phyloP scores from a whole-genome alignment of 768 basidiomycete genomes.

The Hydnomerulius pinastri region DNA sequence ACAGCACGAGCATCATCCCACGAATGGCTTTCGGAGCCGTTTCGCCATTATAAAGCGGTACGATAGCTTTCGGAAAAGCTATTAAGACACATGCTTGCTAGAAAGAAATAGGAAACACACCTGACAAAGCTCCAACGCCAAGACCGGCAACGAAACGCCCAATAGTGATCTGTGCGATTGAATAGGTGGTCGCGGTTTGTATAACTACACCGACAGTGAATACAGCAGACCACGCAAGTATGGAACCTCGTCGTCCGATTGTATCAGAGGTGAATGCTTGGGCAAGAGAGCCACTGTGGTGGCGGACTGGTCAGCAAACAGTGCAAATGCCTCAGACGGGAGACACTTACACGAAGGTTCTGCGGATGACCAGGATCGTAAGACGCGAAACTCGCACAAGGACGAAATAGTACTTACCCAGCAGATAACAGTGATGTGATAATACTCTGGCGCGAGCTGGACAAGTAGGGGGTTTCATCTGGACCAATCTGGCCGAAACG shows the following conservation, averaged over 20 bases:
- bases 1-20: conserved; percentile 71
- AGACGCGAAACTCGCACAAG: no score
- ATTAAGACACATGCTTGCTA: no score
- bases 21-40: conserved; percentile 75
- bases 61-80: no score
- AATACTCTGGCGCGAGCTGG: conserved; percentile 67
- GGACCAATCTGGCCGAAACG: conserved; percentile 60
- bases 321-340: no score
- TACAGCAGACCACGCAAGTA: conserved; percentile 73
- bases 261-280: conserved; percentile 78
- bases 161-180: conserved; percentile 65
- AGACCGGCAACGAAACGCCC: conserved; percentile 78
- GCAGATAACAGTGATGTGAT: conserved; percentile 79
- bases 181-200: conserved; percentile 64
- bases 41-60: conserved; percentile 77
- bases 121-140: conserved; percentile 74
- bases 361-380: no score
- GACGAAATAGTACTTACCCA: conserved; percentile 41
- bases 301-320: no score
- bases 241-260: conserved; percentile 70
- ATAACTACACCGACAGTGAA: conserved; percentile 71
- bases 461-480: conserved; percentile 52
- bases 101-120: conserved; percentile 34
- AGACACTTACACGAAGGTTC: conserved; percentile 59
- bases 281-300: conserved; percentile 59